A percentile compares a stretch with the other conserved stretches of the same genome.
Evolutionary conservation across 768 basidiomycete species (phyloP).

Genomic region (Lentinula raphanica): DNA sequence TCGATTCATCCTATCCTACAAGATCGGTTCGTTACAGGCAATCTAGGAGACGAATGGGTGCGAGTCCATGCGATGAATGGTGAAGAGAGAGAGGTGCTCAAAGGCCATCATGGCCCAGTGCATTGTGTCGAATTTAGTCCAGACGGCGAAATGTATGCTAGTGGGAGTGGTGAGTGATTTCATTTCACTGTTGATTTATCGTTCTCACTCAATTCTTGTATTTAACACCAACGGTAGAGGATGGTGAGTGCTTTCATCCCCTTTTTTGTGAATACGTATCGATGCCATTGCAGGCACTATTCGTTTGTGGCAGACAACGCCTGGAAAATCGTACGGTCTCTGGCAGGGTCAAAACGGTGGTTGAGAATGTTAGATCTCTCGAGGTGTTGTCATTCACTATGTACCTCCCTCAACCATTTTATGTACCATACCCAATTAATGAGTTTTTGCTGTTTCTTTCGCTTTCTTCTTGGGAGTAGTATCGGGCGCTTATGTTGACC

Average conservation of each 20-base stretch:
- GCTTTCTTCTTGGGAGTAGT: not conserved
- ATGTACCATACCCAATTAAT: not conserved
- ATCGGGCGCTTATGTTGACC: not conserved
- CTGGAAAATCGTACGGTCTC: conserved; percentile 86
- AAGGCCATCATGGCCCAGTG: conserved; percentile 97
- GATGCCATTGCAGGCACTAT: conserved; percentile 65
- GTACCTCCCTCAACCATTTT: not conserved
- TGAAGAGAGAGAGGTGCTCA: conserved; percentile 84
- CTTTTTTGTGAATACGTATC: not conserved
- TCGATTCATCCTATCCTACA: conserved; percentile 88
- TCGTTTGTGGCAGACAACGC: conserved; percentile 95
- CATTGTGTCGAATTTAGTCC: conserved; percentile 92
- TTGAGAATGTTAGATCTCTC: conserved; percentile 15
- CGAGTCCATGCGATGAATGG: conserved; percentile 88
- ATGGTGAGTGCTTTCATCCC: conserved; percentile 44
- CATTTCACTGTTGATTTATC: conserved; percentile 6
- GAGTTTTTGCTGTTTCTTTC: no score
- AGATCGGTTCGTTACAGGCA: conserved; percentile 92
- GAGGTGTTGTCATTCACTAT: not conserved
- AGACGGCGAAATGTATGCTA: conserved; percentile 96
- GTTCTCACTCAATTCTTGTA: conserved; percentile 12
- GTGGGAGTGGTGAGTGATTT: conserved; percentile 80
- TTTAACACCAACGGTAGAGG: conserved; percentile 55
- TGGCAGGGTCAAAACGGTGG: conserved; percentile 68
- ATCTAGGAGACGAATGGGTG: conserved; percentile 91